These are phyloP conservation scores for Malassezia obtusa DNA, from an alignment of 1,284 basidiomycete genomes.

Conservation along the genomic window DNA sequence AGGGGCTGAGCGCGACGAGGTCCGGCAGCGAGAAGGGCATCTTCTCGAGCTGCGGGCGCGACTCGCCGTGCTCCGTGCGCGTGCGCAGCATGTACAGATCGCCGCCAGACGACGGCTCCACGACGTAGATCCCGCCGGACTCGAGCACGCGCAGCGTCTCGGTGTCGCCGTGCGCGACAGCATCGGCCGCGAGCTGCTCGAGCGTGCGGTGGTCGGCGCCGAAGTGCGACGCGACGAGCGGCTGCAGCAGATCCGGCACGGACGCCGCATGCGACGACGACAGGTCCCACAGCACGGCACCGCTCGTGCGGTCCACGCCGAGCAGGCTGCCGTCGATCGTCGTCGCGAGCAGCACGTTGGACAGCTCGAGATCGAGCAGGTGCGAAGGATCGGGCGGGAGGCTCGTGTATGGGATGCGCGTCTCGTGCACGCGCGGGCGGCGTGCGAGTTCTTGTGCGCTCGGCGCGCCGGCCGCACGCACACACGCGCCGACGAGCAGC, in stretches of 20 bases:
- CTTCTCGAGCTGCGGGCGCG: constrained; percentile 54
- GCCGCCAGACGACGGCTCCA: constrained; percentile 72
- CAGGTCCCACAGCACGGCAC: constrained; percentile 48
- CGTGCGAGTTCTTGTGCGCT: neutral
- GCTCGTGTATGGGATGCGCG: constrained; percentile 8
- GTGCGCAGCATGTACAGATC: constrained; percentile 66
- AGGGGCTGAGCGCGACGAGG: constrained; percentile 75
- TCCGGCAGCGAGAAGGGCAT: constrained; percentile 76
- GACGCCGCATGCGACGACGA: constrained; percentile 12
- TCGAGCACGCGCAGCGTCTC: constrained; percentile 50
- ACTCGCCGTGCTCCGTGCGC: constrained; percentile 11
- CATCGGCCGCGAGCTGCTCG: constrained; percentile 28
- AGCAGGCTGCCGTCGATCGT: constrained; percentile 84
- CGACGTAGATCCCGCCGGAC: constrained; percentile 68
- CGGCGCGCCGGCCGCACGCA: neutral
- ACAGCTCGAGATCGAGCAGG: constrained; percentile 54
- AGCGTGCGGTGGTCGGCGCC: constrained; percentile 31
- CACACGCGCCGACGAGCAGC: neutral
- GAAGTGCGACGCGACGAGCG: constrained; percentile 33
- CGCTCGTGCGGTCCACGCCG: constrained; percentile 70
- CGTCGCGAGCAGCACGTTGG: constrained; percentile 70
- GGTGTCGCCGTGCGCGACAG: constrained; percentile 2
- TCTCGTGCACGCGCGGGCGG: neutral
- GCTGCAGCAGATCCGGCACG: constrained; percentile 18
- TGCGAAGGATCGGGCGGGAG: constrained; percentile 6